Percentiles rank a stretch among this genome's conserved stretches.
Evolutionary conservation across 345 rosid species (phyloP).

Genomic region (Hibiscus tridactylites): DNA sequence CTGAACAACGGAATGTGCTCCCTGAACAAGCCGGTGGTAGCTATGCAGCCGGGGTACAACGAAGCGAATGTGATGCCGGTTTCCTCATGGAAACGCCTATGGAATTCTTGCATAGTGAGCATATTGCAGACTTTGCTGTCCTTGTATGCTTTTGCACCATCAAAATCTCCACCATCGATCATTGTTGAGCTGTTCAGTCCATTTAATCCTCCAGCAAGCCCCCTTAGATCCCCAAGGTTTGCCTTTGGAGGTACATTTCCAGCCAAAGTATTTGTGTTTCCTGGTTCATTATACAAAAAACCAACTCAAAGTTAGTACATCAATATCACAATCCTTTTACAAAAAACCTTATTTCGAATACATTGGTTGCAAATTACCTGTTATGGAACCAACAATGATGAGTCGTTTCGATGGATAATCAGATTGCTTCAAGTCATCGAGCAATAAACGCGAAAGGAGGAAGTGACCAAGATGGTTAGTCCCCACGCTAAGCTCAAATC

Average conservation of each 20-base stretch:
- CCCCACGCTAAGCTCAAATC: slow-evolving; percentile 89
- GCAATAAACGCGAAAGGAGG: slow-evolving; percentile 70
- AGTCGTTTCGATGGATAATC: slow-evolving; percentile 79
- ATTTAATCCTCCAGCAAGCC: slow-evolving; percentile 73
- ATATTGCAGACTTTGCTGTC: slow-evolving; percentile 99
- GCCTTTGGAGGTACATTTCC: slow-evolving; percentile 98
- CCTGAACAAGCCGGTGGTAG: slow-evolving; percentile 94
- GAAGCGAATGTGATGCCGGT: slow-evolving; percentile 81
- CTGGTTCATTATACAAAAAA: slow-evolving; percentile 21
- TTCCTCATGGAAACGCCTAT: slow-evolving; percentile 82
- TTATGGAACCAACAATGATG: slow-evolving; percentile 35
- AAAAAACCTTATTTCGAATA: neutral
- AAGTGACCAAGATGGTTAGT: slow-evolving; percentile 94
- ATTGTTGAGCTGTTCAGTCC: slow-evolving; percentile 72
- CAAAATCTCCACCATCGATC: slow-evolving; percentile 91
- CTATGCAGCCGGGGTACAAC: slow-evolving; percentile 96
- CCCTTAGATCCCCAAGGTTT: slow-evolving; percentile 88
- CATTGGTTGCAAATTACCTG: slow-evolving; percentile 36
- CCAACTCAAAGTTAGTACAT: slow-evolving; percentile 6
- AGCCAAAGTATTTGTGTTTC: slow-evolving; percentile 93
- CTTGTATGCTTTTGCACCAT: slow-evolving; percentile 96
- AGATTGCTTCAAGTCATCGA: slow-evolving; percentile 67
- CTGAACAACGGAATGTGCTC: slow-evolving; percentile 32
- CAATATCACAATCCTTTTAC: neutral
- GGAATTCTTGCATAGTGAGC: slow-evolving; percentile 95